Conservation (phyloP, 331 rosid species). For the Saraca asoca region DNA sequence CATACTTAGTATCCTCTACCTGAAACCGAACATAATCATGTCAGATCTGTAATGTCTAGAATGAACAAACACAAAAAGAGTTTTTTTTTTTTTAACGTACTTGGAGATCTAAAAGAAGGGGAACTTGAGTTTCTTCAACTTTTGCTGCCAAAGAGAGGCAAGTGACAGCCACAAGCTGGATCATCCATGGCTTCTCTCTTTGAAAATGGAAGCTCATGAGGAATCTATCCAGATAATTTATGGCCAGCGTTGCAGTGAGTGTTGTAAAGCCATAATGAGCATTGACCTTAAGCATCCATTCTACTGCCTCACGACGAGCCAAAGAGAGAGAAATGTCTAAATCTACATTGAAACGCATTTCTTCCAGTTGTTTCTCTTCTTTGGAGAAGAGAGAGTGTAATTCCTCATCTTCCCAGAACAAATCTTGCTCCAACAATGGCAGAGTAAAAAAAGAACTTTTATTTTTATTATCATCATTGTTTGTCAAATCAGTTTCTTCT, state of each 20-base stretch:
- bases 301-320: slow-evolving; percentile 62
- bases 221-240: slow-evolving; percentile 74
- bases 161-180: slow-evolving; percentile 82
- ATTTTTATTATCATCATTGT: background rate
- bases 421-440: slow-evolving; percentile 58
- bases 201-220: slow-evolving; percentile 60
- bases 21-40: slow-evolving; percentile 26
- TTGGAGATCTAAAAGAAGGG: slow-evolving; percentile 89
- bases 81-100: slow-evolving; percentile 39
- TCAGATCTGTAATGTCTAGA: slow-evolving; percentile 17
- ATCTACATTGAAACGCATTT: slow-evolving; percentile 18
- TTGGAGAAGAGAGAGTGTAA: slow-evolving; percentile 64
- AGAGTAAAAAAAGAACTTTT: slow-evolving; percentile 38
- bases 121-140: slow-evolving; percentile 87
- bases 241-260: slow-evolving; percentile 81
- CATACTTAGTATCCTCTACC: slow-evolving; percentile 62
- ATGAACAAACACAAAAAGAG: background rate
- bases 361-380: slow-evolving; percentile 50
- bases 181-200: slow-evolving; percentile 81
- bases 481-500: slow-evolving; percentile 30
- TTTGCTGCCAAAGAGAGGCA: slow-evolving; percentile 92
- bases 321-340: slow-evolving; percentile 29
- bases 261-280: slow-evolving; percentile 72
- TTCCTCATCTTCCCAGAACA: slow-evolving; percentile 74
- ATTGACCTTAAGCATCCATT: slow-evolving; percentile 78